These are phyloP conservation scores for Melaleuca alternifolia DNA, from an alignment of 345 rosid species.

Conservation along the genomic window DNA sequence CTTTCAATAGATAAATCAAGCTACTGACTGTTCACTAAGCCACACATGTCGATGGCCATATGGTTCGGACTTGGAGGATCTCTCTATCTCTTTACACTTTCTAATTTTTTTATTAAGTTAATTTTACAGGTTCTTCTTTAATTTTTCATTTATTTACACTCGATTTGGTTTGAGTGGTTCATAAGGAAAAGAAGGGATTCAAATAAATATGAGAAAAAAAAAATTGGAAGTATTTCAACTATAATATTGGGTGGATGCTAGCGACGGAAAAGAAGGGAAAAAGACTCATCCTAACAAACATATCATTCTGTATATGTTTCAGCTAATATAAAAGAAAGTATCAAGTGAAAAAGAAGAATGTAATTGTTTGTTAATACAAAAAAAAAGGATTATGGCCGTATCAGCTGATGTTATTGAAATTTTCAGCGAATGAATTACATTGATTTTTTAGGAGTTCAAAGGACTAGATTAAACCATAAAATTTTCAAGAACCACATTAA, in stretches of 20 bases:
- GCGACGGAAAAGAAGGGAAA: not conserved
- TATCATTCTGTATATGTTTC: not conserved
- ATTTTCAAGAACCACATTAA: fast-evolving
- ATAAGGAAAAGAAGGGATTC: not conserved
- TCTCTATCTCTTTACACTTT: not conserved
- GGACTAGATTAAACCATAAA: fast-evolving
- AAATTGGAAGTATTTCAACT: not conserved
- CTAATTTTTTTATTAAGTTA: not conserved
- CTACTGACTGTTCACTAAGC: not conserved
- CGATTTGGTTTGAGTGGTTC: not conserved
- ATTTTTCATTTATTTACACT: not conserved
- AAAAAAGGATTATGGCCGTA: not conserved
- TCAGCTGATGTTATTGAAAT: not conserved
- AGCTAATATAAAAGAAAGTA: not conserved
- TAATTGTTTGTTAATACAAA: not conserved
- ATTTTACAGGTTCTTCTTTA: not conserved
- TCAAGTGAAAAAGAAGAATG: not conserved
- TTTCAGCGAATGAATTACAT: not conserved
- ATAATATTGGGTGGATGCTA: not conserved
- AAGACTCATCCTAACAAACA: fast-evolving
- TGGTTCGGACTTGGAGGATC: fast-evolving
- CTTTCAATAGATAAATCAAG: no score
- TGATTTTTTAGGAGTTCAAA: not conserved
- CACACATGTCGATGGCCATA: not conserved
- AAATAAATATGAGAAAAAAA: not conserved